A percentile compares a stretch with the other conserved stretches of the same genome.
These are phyloP conservation scores for Chionographis japonica DNA, from an alignment of 106 monocot genomes.

Conservation along the genomic window DNA sequence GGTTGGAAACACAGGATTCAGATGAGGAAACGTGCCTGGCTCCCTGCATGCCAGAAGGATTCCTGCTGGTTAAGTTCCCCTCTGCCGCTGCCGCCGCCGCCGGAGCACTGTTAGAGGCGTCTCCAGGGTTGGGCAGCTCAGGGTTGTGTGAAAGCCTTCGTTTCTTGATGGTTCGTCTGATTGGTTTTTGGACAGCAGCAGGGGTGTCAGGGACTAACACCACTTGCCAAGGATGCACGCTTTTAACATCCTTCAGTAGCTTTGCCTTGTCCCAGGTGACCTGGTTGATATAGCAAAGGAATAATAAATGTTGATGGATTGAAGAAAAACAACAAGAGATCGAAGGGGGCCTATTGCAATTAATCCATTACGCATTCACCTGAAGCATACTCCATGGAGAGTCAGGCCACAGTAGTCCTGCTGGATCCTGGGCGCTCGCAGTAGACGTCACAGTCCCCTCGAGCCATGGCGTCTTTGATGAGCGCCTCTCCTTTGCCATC, in stretches of 20 bases:
- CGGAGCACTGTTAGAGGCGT: neutral
- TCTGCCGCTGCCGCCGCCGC: neutral
- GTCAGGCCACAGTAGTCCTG: neutral
- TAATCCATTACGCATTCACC: conserved; percentile 16
- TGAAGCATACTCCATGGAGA: conserved; percentile 61
- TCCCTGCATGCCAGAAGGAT: conserved; percentile 86
- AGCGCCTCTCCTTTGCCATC: conserved; percentile 20
- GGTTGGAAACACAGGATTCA: neutral
- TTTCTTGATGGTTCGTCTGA: conserved; percentile 19
- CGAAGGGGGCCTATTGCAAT: neutral
- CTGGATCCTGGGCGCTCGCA: neutral
- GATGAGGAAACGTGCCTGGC: conserved; percentile 54
- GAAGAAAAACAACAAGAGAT: neutral
- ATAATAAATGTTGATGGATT: neutral
- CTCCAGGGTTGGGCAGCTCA: conserved; percentile 1
- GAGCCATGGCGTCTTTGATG: conserved; percentile 25
- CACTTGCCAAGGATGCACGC: conserved; percentile 76
- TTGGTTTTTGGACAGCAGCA: conserved; percentile 18
- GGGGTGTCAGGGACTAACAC: conserved; percentile 23
- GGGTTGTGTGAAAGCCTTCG: conserved; percentile 7
- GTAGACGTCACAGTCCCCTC: conserved; percentile 37
- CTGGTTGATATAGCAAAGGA: conserved; percentile 16
- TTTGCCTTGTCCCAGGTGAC: conserved; percentile 63
- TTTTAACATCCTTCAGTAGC: conserved; percentile 13
- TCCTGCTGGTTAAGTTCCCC: conserved; percentile 9